These are phyloP conservation scores for Solanum piurae DNA, from an alignment of 257 asterid species.

Conservation along the genomic window DNA sequence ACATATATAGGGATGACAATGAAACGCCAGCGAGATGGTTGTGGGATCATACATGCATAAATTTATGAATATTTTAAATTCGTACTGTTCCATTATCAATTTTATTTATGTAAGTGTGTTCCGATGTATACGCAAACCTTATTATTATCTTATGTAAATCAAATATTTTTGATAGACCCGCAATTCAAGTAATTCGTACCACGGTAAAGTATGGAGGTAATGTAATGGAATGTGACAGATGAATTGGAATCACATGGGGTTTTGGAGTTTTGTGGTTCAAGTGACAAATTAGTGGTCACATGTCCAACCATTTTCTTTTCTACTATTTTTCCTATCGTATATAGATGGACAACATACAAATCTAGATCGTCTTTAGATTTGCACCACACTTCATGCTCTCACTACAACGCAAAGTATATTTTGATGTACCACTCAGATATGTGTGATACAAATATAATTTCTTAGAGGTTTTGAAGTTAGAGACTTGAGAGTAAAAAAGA, in stretches of 20 bases:
- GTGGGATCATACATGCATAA: too few species aligned
- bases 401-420: background rate
- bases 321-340: background rate
- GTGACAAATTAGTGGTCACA: background rate
- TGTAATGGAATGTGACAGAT: background rate
- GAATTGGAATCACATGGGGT: background rate
- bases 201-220: background rate
- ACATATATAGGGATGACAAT: background rate
- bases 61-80: too few species aligned
- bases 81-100: rapidly evolving
- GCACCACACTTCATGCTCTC: background rate
- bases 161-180: background rate
- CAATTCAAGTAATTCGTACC: background rate
- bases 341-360: background rate
- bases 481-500: background rate
- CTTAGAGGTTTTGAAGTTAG: background rate
- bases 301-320: background rate
- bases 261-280: background rate
- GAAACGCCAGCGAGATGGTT: background rate
- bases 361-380: background rate
- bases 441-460: background rate
- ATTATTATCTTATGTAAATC: background rate
- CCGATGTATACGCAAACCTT: rapidly evolving
- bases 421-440: background rate
- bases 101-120: background rate